Evolutionary conservation across 2,329 filamentous ascomycete genomes (phyloP).

Genomic region (Aureobasidium sp.): DNA sequence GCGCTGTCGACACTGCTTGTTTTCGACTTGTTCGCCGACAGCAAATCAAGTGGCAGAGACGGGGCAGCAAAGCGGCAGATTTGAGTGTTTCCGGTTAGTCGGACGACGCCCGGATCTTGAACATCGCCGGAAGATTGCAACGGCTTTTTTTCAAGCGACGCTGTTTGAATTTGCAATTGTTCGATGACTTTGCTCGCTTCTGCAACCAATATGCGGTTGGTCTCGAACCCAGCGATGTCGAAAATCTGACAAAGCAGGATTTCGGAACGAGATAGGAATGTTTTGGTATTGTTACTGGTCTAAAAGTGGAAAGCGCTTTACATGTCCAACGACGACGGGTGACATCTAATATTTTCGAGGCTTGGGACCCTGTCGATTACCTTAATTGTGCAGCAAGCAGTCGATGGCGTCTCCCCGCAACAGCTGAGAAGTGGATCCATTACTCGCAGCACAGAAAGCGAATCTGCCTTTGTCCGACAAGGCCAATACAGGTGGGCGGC

Average conservation of each 20-base stretch:
- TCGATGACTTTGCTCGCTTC: neutral
- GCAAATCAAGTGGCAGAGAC: neutral
- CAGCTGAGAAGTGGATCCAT: slow-evolving; percentile 12
- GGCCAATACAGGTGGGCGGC: neutral
- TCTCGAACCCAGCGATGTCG: neutral
- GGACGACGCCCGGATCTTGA: neutral
- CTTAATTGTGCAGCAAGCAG: neutral
- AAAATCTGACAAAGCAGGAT: neutral
- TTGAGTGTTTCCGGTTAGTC: neutral
- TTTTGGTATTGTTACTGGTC: no score
- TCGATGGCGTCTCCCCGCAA: neutral
- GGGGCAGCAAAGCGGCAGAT: neutral
- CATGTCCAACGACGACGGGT: neutral
- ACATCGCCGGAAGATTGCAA: neutral
- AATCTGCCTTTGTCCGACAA: neutral
- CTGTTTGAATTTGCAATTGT: neutral
- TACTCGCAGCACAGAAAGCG: neutral
- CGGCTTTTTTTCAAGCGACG: neutral
- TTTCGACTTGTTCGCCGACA: neutral
- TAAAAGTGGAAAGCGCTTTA: no score
- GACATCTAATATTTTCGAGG: neutral
- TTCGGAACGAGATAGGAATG: neutral
- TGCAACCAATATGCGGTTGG: neutral
- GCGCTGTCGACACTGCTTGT: neutral
- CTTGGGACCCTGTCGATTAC: neutral